phyloP scores from a whole-genome alignment of 2,329 filamentous ascomycete genomes.

The Mycosphaerelloides madeirae region DNA sequence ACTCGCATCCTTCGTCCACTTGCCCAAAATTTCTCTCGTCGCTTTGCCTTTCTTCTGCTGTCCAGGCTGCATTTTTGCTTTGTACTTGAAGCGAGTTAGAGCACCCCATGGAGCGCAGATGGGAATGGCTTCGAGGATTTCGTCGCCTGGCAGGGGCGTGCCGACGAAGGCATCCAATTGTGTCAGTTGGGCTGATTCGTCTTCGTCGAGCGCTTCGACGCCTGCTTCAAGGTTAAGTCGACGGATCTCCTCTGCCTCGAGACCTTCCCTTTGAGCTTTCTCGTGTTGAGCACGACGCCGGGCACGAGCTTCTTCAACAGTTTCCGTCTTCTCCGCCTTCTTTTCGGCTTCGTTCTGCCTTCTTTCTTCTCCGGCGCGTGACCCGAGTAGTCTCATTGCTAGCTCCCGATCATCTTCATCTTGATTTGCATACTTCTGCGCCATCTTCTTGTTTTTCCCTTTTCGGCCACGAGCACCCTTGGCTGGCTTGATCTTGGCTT shows the following conservation, averaged over 20 bases:
- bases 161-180: slow-evolving; percentile 70
- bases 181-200: slow-evolving; percentile 42
- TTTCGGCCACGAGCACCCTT: slow-evolving; percentile 62
- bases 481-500: slow-evolving; percentile 15
- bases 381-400: slow-evolving; percentile 82
- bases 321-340: slow-evolving; percentile 62
- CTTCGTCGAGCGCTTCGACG: slow-evolving; percentile 34
- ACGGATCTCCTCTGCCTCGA: slow-evolving; percentile 68
- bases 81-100: slow-evolving; percentile 75
- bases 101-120: slow-evolving; percentile 62
- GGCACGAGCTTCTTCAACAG: slow-evolving; percentile 59
- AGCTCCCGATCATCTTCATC: slow-evolving; percentile 87
- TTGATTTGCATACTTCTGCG: slow-evolving; percentile 85
- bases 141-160: slow-evolving; percentile 72
- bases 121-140: slow-evolving; percentile 64
- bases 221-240: slow-evolving; percentile 57
- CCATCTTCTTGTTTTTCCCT: slow-evolving; percentile 79
- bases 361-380: slow-evolving; percentile 61
- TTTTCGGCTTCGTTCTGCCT: slow-evolving; percentile 58
- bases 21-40: slow-evolving; percentile 79
- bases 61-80: slow-evolving; percentile 89
- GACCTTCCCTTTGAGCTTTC: slow-evolving; percentile 67
- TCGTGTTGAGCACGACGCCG: slow-evolving; percentile 77
- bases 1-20: slow-evolving; percentile 66
- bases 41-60: slow-evolving; percentile 90